A percentile compares a stretch with the other conserved stretches of the same genome.
These are phyloP conservation scores for Chlamydomonas incerta DNA, from an alignment of 139 green algal species.

Conservation along the genomic window DNA sequence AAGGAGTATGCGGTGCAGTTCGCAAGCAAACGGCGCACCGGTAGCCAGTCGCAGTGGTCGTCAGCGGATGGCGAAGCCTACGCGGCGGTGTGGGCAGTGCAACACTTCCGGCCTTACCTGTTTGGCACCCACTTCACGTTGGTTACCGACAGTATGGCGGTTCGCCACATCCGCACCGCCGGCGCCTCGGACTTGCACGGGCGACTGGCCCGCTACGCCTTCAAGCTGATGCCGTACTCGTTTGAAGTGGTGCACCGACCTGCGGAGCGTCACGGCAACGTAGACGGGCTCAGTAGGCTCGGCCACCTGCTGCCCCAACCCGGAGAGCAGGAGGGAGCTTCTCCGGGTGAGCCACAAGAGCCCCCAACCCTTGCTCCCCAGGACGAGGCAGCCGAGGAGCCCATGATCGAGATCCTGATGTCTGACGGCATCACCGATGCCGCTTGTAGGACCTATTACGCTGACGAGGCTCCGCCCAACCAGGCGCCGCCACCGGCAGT, in stretches of 20 bases:
- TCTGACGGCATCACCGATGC: too few species aligned
- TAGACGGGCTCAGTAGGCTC: conserved; percentile 12
- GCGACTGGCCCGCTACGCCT: conserved; percentile 34
- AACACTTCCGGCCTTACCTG: conserved; percentile 44
- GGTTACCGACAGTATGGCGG: conserved; percentile 42
- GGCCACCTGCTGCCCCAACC: neutral
- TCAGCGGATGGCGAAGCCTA: conserved; percentile 41
- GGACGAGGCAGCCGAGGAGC: too few species aligned
- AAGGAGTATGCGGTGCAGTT: neutral
- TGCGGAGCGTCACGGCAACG: conserved; percentile 8
- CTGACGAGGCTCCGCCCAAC: too few species aligned
- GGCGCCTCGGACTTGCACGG: neutral
- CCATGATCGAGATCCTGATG: too few species aligned
- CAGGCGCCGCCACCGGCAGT: too few species aligned
- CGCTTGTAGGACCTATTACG: too few species aligned
- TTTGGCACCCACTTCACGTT: conserved; percentile 40
- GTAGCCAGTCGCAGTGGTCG: conserved; percentile 6
- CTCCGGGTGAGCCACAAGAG: too few species aligned
- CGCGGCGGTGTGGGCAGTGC: conserved; percentile 19
- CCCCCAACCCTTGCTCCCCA: too few species aligned
- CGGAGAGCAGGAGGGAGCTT: too few species aligned
- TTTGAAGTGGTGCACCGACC: conserved; percentile 23
- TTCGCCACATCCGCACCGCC: conserved; percentile 23
- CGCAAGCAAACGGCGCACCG: neutral
- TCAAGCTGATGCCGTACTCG: conserved; percentile 44